Conservation (phyloP, 495 filamentous ascomycete species). For the Opeltia flavorubescens region DNA sequence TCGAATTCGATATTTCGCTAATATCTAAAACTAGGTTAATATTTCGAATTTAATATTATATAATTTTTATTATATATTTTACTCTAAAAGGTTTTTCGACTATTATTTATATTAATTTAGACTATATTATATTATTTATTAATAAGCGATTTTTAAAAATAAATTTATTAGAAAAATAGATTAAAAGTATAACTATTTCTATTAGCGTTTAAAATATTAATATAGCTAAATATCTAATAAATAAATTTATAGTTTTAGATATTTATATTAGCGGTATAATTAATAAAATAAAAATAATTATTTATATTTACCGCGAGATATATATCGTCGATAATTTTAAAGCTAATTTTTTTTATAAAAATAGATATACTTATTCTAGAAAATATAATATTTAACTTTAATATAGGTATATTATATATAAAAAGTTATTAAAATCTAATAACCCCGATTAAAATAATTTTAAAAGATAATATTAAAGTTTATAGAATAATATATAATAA, state of each 20-base stretch:
- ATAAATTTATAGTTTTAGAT: neutral
- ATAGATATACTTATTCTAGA: too few relatives aligned
- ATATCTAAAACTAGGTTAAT: too few relatives aligned
- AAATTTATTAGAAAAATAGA: neutral
- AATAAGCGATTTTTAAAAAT: neutral
- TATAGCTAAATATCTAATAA: neutral
- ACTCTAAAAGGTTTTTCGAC: too few relatives aligned
- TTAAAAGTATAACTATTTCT: neutral
- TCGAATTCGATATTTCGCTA: too few relatives aligned
- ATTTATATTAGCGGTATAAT: neutral
- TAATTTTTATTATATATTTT: too few relatives aligned
- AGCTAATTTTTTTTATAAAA: too few relatives aligned
- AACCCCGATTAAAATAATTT: too few relatives aligned
- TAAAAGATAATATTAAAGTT: neutral
- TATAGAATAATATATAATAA: neutral
- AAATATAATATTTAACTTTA: too few relatives aligned
- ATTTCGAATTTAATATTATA: too few relatives aligned
- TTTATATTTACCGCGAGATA: neutral
- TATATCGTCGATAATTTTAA: neutral
- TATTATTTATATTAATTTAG: neutral
- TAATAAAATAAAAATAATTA: neutral
- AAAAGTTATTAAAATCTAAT: too few relatives aligned
- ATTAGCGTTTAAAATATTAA: neutral
- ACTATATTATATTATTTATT: neutral
- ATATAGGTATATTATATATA: too few relatives aligned